Evolutionary conservation across 805 yeast species (phyloP).

Genomic region (Yamadazyma nakazawae): DNA sequence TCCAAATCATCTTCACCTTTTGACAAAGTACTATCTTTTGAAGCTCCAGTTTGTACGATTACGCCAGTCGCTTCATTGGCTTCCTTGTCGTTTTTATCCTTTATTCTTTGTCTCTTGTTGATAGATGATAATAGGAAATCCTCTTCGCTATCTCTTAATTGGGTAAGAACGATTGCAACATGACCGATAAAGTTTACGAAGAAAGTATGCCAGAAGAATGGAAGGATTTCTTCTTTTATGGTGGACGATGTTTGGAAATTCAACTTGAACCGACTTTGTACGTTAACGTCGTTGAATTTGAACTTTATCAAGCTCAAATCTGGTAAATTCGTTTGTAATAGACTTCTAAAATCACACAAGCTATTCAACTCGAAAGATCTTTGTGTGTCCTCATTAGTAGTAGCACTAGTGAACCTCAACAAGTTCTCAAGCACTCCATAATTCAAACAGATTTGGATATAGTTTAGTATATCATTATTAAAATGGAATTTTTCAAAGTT

Average conservation of each 20-base stretch:
- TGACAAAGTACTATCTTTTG: not conserved
- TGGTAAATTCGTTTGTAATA: slow-evolving; percentile 67
- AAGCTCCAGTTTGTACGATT: not conserved
- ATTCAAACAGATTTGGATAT: slow-evolving; percentile 56
- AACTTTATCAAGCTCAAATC: slow-evolving; percentile 50
- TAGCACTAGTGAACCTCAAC: slow-evolving; percentile 58
- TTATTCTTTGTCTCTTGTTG: slow-evolving; percentile 18
- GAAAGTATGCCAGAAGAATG: slow-evolving; percentile 47
- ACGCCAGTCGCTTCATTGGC: slow-evolving; percentile 1
- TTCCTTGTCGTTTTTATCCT: slow-evolving; percentile 1
- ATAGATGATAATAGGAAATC: slow-evolving; percentile 57
- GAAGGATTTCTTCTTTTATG: slow-evolving; percentile 29
- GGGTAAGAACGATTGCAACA: slow-evolving; percentile 63
- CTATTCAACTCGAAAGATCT: slow-evolving; percentile 40
- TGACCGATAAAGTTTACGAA: slow-evolving; percentile 56
- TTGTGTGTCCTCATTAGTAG: slow-evolving; percentile 35
- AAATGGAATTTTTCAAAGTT: slow-evolving; percentile 50
- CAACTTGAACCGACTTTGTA: slow-evolving; percentile 15
- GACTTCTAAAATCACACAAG: slow-evolving; percentile 62
- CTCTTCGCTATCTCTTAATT: slow-evolving; percentile 70
- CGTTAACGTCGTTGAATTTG: slow-evolving; percentile 36
- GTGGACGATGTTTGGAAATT: slow-evolving; percentile 14
- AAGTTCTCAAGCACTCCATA: slow-evolving; percentile 71
- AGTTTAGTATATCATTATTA: slow-evolving; percentile 52
- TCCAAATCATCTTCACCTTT: slow-evolving; percentile 5